phyloP scores from a whole-genome alignment of 2,329 filamentous ascomycete species.

The Penicillium sp. region DNA sequence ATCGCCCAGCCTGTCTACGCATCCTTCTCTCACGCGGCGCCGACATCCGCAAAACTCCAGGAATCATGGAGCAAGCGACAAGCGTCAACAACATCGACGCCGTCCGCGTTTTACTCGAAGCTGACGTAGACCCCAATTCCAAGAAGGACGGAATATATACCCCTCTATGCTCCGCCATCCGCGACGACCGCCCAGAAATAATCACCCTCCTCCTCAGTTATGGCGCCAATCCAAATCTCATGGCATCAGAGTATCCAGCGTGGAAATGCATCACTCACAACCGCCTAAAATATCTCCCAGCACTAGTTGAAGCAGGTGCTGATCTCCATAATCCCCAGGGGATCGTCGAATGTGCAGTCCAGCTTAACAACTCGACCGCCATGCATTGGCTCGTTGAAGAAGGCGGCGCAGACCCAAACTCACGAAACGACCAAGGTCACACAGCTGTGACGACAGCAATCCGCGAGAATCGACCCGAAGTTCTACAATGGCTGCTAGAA shows the following conservation, averaged over 20 bases:
- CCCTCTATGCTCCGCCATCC: conserved; percentile 67
- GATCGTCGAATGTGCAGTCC: conserved; percentile 66
- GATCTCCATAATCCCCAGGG: conserved; percentile 63
- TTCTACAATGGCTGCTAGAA: conserved; percentile 60
- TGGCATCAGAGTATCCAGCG: conserved; percentile 64
- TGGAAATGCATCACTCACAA: conserved; percentile 71
- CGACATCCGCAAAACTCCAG: conserved; percentile 60
- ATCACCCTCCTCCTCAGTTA: conserved; percentile 59
- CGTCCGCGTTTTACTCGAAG: conserved; percentile 58
- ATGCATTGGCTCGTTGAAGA: conserved; percentile 62
- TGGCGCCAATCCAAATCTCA: conserved; percentile 55
- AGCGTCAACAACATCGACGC: conserved; percentile 66
- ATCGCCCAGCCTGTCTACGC: conserved; percentile 60
- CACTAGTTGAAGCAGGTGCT: conserved; percentile 61
- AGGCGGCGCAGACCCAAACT: conserved; percentile 60
- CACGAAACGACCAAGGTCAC: conserved; percentile 57
- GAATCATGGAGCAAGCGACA: conserved; percentile 65
- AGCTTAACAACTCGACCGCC: conserved; percentile 62
- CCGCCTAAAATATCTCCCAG: conserved; percentile 59
- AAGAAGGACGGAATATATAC: conserved; percentile 69
- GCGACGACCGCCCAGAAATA: conserved; percentile 65
- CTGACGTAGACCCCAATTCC: conserved; percentile 61
- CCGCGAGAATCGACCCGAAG: conserved; percentile 58
- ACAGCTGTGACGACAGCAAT: conserved; percentile 69
- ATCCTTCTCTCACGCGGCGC: conserved; percentile 62